Conservation (phyloP, 1,284 basidiomycete genomes). For the Rugosomyces carneus region DNA sequence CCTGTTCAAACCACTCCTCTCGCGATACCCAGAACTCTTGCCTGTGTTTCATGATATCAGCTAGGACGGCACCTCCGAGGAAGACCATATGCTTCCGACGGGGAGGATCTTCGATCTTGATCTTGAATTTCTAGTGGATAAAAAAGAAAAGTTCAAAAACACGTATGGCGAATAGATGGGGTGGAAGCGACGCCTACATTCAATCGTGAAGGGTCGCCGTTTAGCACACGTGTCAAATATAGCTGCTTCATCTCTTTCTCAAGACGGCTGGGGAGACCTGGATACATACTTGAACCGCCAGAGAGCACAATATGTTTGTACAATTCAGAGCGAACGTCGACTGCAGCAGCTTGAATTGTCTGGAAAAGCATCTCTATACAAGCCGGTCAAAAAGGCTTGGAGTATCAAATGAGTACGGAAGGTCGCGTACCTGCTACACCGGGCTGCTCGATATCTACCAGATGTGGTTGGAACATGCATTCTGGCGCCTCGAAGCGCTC, state of each 20-base stretch:
- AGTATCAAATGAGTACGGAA: not conserved
- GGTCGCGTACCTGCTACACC: conserved; percentile 77
- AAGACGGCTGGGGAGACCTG: conserved; percentile 90
- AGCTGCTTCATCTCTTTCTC: conserved; percentile 99
- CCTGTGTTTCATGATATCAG: conserved; percentile 96
- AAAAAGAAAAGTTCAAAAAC: not conserved
- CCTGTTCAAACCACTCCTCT: conserved; percentile 93
- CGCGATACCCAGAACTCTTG: conserved; percentile 94
- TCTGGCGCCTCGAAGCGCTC: conserved; percentile 99
- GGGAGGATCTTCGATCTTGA: conserved; percentile 96
- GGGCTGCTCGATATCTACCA: conserved; percentile 96
- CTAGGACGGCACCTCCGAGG: conserved; percentile 92
- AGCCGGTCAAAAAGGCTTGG: not conserved
- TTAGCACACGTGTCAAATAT: conserved; percentile 86
- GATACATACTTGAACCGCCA: conserved; percentile 98
- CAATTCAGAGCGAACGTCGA: conserved; percentile 86
- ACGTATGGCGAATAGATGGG: no score
- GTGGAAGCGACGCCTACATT: no score
- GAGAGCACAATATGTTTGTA: conserved; percentile 99
- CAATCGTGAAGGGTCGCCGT: conserved; percentile 79
- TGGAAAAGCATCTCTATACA: conserved; percentile 87
- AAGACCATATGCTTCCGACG: conserved; percentile 99
- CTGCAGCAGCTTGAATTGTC: conserved; percentile 89
- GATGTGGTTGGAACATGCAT: conserved; percentile 99
- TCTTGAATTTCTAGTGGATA: conserved; percentile 91